Conservation (phyloP, 2,329 filamentous ascomycete species). For the Pseudogymnoascus sp. region DNA sequence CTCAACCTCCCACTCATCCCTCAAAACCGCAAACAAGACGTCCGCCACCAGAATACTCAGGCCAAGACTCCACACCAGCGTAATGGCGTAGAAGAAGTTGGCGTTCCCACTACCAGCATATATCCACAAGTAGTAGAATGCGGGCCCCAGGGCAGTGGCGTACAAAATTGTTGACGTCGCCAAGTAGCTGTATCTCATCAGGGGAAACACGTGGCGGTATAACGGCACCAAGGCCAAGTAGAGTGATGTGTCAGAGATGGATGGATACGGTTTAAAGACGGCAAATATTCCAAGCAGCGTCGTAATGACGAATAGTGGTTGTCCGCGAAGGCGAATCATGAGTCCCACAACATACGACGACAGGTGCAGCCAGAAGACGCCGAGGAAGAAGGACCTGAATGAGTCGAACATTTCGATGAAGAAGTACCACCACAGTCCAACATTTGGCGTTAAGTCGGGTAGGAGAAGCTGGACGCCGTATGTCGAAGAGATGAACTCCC, state of each 20-base stretch:
- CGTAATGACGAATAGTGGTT: slow-evolving; percentile 78
- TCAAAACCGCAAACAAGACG: slow-evolving; percentile 74
- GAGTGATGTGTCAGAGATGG: slow-evolving; percentile 78
- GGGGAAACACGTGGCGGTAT: slow-evolving; percentile 83
- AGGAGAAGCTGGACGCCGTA: slow-evolving; percentile 90
- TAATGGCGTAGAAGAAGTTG: slow-evolving; percentile 99
- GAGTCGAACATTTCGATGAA: slow-evolving; percentile 99
- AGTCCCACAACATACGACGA: slow-evolving; percentile 82
- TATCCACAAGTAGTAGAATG: slow-evolving; percentile 96
- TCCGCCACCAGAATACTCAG: slow-evolving; percentile 82
- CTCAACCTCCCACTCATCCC: slow-evolving; percentile 92
- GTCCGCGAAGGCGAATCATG: slow-evolving; percentile 70
- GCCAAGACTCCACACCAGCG: slow-evolving; percentile 92
- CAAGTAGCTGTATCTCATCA: slow-evolving; percentile 91
- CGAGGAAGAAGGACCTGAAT: slow-evolving; percentile 93
- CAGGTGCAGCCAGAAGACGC: slow-evolving; percentile 95
- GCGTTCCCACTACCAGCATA: slow-evolving; percentile 97
- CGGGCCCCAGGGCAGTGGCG: slow-evolving; percentile 78
- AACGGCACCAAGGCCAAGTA: slow-evolving; percentile 78
- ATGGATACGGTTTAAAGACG: slow-evolving; percentile 96
- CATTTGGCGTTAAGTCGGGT: slow-evolving; percentile 87
- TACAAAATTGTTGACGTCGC: slow-evolving; percentile 78
- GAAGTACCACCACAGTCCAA: slow-evolving; percentile 99
- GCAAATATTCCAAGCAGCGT: slow-evolving; percentile 84
- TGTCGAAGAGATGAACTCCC: slow-evolving; percentile 80